phyloP scores from a whole-genome alignment of 768 basidiomycete genomes.

The Russula dissimulans region DNA sequence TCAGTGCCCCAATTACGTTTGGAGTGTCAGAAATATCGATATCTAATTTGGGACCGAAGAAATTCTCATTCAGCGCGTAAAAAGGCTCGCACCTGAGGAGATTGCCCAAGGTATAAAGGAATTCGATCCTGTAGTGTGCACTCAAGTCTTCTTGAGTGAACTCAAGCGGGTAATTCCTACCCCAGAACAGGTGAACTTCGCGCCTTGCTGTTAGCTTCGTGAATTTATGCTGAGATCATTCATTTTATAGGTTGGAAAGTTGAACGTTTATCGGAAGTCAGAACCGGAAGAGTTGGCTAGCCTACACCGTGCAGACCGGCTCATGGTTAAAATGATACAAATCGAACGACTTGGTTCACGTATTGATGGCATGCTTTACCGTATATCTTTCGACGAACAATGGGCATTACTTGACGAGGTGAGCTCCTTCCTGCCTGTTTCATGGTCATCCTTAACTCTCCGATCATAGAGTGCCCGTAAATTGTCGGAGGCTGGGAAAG shows the following conservation, averaged over 20 bases:
- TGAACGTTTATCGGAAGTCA: slow-evolving; percentile 84
- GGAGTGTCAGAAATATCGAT: not conserved
- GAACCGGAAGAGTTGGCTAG: slow-evolving; percentile 75
- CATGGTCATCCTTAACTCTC: slow-evolving; percentile 9
- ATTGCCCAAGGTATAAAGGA: slow-evolving; percentile 76
- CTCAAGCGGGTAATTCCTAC: slow-evolving; percentile 82
- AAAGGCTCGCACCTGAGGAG: slow-evolving; percentile 77
- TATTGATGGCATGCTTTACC: slow-evolving; percentile 94
- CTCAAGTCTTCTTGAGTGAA: slow-evolving; percentile 82
- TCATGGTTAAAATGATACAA: slow-evolving; percentile 96
- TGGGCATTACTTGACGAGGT: slow-evolving; percentile 78
- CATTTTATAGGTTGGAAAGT: slow-evolving; percentile 63
- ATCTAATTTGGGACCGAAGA: slow-evolving; percentile 37
- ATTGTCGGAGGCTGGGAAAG: slow-evolving; percentile 69
- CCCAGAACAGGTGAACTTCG: slow-evolving; percentile 65
- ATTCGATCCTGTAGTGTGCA: slow-evolving; percentile 82
- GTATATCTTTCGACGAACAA: slow-evolving; percentile 78
- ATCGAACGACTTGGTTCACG: slow-evolving; percentile 82
- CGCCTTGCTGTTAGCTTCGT: not conserved
- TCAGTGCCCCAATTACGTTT: slow-evolving; percentile 33
- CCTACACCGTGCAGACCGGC: slow-evolving; percentile 89
- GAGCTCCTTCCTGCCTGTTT: slow-evolving; percentile 20
- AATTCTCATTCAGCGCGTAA: slow-evolving; percentile 84
- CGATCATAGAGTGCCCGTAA: slow-evolving; percentile 62
- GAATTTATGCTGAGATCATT: not conserved